Evolutionary conservation across 192 early-diverging fungal species (phyloP), one percentile per base, ranked within the genome.

Genomic region (Geranomyces variabilis): DNA sequence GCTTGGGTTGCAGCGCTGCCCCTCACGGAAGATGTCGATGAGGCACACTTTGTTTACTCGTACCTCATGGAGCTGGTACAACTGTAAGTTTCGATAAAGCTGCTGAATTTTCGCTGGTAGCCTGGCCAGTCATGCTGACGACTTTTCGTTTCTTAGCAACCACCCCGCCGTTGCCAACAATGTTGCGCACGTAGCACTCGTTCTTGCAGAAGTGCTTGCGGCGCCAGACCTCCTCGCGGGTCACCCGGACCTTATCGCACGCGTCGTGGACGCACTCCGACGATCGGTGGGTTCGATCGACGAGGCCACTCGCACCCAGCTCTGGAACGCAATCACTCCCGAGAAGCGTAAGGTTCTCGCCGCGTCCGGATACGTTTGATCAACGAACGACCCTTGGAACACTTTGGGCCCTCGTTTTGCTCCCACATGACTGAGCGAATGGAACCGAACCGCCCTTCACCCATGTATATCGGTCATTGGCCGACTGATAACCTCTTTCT

Each of bases 1-100:
- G 73, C 69, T 6, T 99, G 96, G 96, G 83, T 96, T 60, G 67
- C 69, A 4, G 72, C 79, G 0, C 79, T 99, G 64, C 97, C 97
- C 1, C 84, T 99, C 66, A 69, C 89, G 34, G 78, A 94, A 67
- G 97, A 99, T 76, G 88, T 91, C 62, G 93, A 94, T 29, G 96
- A 96, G 77, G 94, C 91, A 21, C 83, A 90, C 0, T 73, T 81
- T 24, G 86, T 86, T 9, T 95, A 95, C 83, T 83, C 84, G n/a
- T 80, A 75, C 62, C 68, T 80, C 24, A 15, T 77, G 67, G 56
- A 70, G 4, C 69, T 80, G 19, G 14, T 76, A 4, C 33, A 70
- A 56, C 9, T 31, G 69, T 71, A 49, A 22, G 69, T 71, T 8
- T 26, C 19, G 13, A 12, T 22, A 31, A 21, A n/a, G 41, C 49